A percentile compares a stretch with the other conserved stretches of the same genome.
Evolutionary conservation across 2,329 filamentous ascomycete genomes (phyloP).

Genomic region (Colletotrichum sublineola): DNA sequence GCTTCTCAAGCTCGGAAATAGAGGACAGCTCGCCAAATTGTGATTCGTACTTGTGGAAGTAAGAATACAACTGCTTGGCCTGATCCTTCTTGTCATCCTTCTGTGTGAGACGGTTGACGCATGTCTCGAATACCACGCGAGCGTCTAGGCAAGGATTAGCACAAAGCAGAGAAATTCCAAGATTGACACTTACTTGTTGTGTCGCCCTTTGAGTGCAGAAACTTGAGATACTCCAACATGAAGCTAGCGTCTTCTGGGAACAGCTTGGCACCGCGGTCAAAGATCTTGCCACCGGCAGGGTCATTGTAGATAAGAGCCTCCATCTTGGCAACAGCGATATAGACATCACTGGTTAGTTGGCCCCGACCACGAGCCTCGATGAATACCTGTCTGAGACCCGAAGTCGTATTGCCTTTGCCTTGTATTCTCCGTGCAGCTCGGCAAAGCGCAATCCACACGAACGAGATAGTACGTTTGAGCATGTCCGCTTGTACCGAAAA

Average conservation of each 20-base stretch:
- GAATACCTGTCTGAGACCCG: constrained; percentile 88
- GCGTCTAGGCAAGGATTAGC: constrained; percentile 73
- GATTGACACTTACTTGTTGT: constrained; percentile 79
- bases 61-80: constrained; percentile 87
- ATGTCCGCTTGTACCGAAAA: constrained; percentile 80
- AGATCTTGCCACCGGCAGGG: constrained; percentile 91
- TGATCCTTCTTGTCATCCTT: constrained; percentile 81
- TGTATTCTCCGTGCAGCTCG: constrained; percentile 94
- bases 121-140: constrained; percentile 94
- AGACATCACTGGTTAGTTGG: constrained; percentile 92
- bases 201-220: constrained; percentile 91
- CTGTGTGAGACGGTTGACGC: constrained; percentile 83
- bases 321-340: constrained; percentile 91
- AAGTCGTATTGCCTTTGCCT: constrained; percentile 76
- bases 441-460: constrained; percentile 95
- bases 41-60: constrained; percentile 96
- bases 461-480: constrained; percentile 88
- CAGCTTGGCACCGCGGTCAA: constrained; percentile 91
- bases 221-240: constrained; percentile 95
- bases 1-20: constrained; percentile 88
- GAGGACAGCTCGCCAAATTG: constrained; percentile 93
- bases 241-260: constrained; percentile 96
- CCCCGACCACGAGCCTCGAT: constrained; percentile 89
- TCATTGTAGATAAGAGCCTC: constrained; percentile 98
- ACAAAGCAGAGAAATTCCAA: neutral